Evolutionary conservation across 2,329 filamentous ascomycete species (phyloP), one percentile per base, ranked within the genome.

Genomic region (Hypoxylon sp.): DNA sequence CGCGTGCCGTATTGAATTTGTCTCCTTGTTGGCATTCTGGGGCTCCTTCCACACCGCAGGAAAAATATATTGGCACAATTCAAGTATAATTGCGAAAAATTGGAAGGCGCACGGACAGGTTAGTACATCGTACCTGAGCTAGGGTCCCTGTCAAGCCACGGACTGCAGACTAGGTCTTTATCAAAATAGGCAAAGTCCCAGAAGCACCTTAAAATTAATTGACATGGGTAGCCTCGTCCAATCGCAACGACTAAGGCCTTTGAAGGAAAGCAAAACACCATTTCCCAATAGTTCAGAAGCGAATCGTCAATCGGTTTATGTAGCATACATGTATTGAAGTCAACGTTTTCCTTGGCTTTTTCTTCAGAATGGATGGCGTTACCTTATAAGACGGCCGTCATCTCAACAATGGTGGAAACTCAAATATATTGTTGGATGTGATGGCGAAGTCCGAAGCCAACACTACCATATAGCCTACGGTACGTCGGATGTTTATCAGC

Each of bases 131-230:
- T 60, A 63, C 42, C 48, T 52, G 42, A 63, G 48, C 62, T 63
- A 50, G 48, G 59, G 59, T 51, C 65, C 65, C 68, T 68, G 48
- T 59, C 59, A 68, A 63, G 47, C 64, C 58, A 71, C 59, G 64
- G 61, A 39, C 50, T 47, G 61, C 63, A 39, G 53, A 58, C 67
- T 42, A 47, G 50, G 52, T 64, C 67, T 66, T 71, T 51, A 35
- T 46, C 58, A 22, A 47, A 74, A 68, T 52, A 46, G 65, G 75
- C 33, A 72, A 76, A 63, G 73, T 55, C 63, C 24, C 50, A 55
- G 66, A 74, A 69, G 73, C 66, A 72, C 59, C 67, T 73, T 76
- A 70, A 77, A 74, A 77, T 76, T 76, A 68, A 63, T 37, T 55
- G 70, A 67, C 74, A 74, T 66, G 75, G 75, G 53, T 66, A 13